These are phyloP conservation scores for Clonostachys chloroleuca DNA, from an alignment of 2,329 filamentous ascomycete species.

Conservation along the genomic window DNA sequence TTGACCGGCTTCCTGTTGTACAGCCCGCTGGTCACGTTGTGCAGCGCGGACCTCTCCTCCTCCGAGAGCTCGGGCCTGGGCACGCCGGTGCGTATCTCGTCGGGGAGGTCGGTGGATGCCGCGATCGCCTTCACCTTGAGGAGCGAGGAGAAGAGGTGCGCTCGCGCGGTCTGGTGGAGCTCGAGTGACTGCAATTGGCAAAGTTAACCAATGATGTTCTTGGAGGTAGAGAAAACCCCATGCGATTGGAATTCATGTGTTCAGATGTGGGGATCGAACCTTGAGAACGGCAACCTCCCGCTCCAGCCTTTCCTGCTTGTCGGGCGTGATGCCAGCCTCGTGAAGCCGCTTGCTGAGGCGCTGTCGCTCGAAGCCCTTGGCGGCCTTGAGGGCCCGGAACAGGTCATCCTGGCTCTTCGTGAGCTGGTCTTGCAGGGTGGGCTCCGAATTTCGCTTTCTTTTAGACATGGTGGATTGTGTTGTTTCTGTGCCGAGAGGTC, in stretches of 20 bases:
- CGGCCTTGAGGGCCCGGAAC: slow-evolving; percentile 63
- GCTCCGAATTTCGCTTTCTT: slow-evolving; percentile 45
- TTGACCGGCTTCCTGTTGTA: slow-evolving; percentile 48
- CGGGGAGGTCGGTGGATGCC: slow-evolving; percentile 43
- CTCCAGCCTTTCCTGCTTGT: slow-evolving; percentile 56
- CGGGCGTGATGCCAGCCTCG: slow-evolving; percentile 36
- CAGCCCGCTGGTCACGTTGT: slow-evolving; percentile 56
- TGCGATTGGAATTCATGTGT: neutral
- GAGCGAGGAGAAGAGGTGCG: slow-evolving; percentile 50
- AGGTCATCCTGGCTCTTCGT: slow-evolving; percentile 55
- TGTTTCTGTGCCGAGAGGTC: no score
- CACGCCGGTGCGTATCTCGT: slow-evolving; percentile 37
- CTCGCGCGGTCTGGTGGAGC: slow-evolving; percentile 50
- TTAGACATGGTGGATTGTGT: slow-evolving; percentile 42
- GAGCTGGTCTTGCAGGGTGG: slow-evolving; percentile 43
- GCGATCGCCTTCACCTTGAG: slow-evolving; percentile 49
- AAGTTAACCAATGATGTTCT: neutral
- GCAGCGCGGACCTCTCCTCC: slow-evolving; percentile 44
- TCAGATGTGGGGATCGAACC: slow-evolving; percentile 19
- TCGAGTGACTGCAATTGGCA: slow-evolving; percentile 41
- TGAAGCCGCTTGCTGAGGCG: slow-evolving; percentile 60
- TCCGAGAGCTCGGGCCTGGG: slow-evolving; percentile 46
- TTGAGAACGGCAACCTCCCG: slow-evolving; percentile 54
- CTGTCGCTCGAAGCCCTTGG: slow-evolving; percentile 75
- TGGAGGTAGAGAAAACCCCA: neutral